Percentiles rank a stretch among this genome's conserved stretches.
Evolutionary conservation across 1,284 basidiomycete genomes (phyloP).

Genomic region (Leccinum discolor): DNA sequence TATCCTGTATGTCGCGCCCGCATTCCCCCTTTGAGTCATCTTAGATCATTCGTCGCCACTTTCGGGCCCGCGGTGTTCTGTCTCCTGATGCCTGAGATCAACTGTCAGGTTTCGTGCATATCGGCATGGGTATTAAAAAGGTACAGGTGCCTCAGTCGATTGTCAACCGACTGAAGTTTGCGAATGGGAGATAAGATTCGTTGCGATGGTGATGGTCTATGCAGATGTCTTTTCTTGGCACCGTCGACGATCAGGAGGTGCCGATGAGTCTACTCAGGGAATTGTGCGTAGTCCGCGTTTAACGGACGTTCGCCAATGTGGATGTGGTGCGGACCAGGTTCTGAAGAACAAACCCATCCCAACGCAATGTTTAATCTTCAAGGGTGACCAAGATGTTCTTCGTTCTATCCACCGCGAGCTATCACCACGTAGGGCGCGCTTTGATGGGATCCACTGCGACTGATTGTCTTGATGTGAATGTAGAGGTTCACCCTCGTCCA

Average conservation of each 20-base stretch:
- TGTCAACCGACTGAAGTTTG: background rate
- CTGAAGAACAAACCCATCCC: background rate
- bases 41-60: background rate
- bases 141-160: slow-evolving; percentile 4
- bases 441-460: background rate
- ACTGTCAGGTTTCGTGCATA: slow-evolving; percentile 2
- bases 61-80: slow-evolving; percentile 5
- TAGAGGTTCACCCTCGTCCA: background rate
- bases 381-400: background rate
- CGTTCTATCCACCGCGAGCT: background rate
- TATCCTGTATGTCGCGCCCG: background rate
- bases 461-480: slow-evolving; percentile 2
- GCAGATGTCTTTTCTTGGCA: slow-evolving; percentile 3
- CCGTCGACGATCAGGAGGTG: slow-evolving; percentile 6
- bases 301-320: background rate
- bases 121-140: slow-evolving; percentile 2
- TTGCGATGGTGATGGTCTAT: slow-evolving; percentile 18
- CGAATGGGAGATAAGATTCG: slow-evolving; percentile 11
- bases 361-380: background rate
- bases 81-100: slow-evolving; percentile 1
- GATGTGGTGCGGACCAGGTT: background rate
- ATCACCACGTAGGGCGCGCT: background rate
- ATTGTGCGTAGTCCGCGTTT: background rate
- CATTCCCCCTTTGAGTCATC: background rate
- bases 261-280: slow-evolving; percentile 1